Percentiles rank a stretch among this genome's conserved stretches.
phyloP scores from a whole-genome alignment of 192 early-diverging fungal genomes.

The Lunasporangiospora selenospora region DNA sequence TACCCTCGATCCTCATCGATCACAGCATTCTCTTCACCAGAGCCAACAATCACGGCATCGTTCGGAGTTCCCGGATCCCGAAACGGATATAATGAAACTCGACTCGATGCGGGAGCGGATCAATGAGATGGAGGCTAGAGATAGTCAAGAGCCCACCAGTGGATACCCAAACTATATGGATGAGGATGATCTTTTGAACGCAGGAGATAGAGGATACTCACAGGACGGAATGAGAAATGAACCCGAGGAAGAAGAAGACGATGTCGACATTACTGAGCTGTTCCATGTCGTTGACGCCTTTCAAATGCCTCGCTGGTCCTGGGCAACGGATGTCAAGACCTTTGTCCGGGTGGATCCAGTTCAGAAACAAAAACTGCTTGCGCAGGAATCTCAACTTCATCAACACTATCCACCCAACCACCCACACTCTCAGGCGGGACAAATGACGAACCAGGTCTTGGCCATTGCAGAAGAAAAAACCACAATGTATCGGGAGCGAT shows the following conservation, averaged over 20 bases:
- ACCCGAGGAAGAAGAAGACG: slow-evolving; percentile 43
- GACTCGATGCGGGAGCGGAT: slow-evolving; percentile 60
- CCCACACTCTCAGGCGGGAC: slow-evolving; percentile 16
- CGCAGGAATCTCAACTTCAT: neutral
- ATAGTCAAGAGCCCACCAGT: slow-evolving; percentile 40
- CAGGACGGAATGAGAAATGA: neutral
- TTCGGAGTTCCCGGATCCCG: slow-evolving; percentile 4
- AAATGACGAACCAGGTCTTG: slow-evolving; percentile 56
- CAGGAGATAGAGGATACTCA: too few relatives aligned
- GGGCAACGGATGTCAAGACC: slow-evolving; percentile 65
- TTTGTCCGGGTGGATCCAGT: slow-evolving; percentile 57
- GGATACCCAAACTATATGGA: slow-evolving; percentile 1
- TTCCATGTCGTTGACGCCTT: slow-evolving; percentile 80
- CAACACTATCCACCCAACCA: neutral
- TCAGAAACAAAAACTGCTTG: neutral
- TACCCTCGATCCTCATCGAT: slow-evolving; percentile 37
- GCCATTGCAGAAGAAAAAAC: slow-evolving; percentile 68
- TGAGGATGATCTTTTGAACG: slow-evolving; percentile 1
- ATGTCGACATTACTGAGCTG: slow-evolving; percentile 60
- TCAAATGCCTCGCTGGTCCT: slow-evolving; percentile 71
- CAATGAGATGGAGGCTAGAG: slow-evolving; percentile 50
- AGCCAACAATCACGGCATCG: neutral
- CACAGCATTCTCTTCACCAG: slow-evolving; percentile 5
- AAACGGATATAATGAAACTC: slow-evolving; percentile 42
- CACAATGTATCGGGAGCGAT: slow-evolving; percentile 77